Percentiles rank a stretch among this genome's conserved stretches.
These are phyloP conservation scores for Eustoma russellianum DNA, from an alignment of 257 asterid species.

Conservation along the genomic window DNA sequence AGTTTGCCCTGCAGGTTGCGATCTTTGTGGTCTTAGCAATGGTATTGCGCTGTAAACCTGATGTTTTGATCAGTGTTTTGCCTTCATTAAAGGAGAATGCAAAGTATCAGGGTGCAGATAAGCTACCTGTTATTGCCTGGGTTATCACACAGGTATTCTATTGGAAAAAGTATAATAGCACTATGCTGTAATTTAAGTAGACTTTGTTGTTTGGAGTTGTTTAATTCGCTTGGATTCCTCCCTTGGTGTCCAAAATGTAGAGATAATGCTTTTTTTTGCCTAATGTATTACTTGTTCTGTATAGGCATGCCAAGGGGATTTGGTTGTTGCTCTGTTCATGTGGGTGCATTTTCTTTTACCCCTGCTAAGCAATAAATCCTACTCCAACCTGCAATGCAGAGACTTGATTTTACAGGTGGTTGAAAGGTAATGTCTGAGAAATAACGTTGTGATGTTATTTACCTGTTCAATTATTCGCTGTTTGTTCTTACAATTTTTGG, in stretches of 20 bases:
- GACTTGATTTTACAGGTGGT: conserved; percentile 27
- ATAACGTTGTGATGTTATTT: background rate
- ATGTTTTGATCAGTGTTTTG: conserved; percentile 22
- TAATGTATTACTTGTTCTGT: background rate
- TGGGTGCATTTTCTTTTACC: conserved; percentile 27
- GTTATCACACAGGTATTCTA: conserved; percentile 21
- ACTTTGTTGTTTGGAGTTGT: no score
- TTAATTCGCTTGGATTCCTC: no score
- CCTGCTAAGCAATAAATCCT: conserved; percentile 18
- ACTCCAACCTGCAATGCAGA: conserved; percentile 23
- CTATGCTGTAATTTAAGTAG: background rate
- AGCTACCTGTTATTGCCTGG: conserved; percentile 23
- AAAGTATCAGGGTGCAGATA: conserved; percentile 31
- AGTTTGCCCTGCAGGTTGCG: conserved; percentile 20
- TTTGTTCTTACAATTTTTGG: no score
- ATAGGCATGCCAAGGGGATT: conserved; percentile 31
- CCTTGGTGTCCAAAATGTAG: background rate
- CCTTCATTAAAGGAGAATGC: conserved; percentile 20
- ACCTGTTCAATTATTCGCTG: background rate
- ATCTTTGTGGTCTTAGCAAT: conserved; percentile 28
- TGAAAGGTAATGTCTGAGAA: conserved; percentile 16
- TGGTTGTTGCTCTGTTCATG: conserved; percentile 25
- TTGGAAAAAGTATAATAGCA: background rate
- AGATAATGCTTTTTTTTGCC: background rate
- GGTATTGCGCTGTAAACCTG: conserved; percentile 28